phyloP scores from a whole-genome alignment of 2,329 filamentous ascomycete genomes.

The Ascochyta koolunga region DNA sequence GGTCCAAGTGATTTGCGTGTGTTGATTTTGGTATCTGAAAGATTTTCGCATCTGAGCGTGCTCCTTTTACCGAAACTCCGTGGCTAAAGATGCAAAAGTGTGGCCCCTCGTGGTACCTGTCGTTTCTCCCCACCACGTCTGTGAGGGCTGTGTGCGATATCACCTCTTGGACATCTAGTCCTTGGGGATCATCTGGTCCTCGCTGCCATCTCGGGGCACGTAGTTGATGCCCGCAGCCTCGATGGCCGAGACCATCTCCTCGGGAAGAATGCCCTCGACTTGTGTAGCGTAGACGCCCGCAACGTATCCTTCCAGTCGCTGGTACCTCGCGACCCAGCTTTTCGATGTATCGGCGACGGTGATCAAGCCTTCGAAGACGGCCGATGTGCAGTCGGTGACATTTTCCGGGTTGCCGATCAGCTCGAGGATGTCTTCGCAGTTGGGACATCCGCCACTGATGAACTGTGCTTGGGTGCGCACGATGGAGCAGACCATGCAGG shows the following conservation, averaged over 20 bases:
- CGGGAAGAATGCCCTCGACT: slow-evolving; percentile 77
- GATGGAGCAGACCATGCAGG: slow-evolving; percentile 98
- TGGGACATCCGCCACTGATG: slow-evolving; percentile 85
- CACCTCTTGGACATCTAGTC: slow-evolving; percentile 19
- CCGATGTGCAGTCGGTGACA: slow-evolving; percentile 91
- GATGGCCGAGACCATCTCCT: slow-evolving; percentile 61
- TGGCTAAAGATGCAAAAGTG: slow-evolving; percentile 31
- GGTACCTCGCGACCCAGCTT: slow-evolving; percentile 97
- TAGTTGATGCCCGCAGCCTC: slow-evolving; percentile 67
- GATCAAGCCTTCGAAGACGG: slow-evolving; percentile 93
- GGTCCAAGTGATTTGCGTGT: not conserved
- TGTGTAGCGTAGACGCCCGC: slow-evolving; percentile 92
- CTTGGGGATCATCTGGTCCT: slow-evolving; percentile 45
- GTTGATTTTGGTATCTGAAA: slow-evolving; percentile 7
- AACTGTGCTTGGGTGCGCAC: slow-evolving; percentile 86
- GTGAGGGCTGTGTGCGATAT: not conserved
- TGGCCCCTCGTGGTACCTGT: not conserved
- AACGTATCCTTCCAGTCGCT: slow-evolving; percentile 87
- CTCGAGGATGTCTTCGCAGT: slow-evolving; percentile 92
- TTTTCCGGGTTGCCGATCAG: slow-evolving; percentile 78
- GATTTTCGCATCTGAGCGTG: slow-evolving; percentile 6
- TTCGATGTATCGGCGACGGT: slow-evolving; percentile 78
- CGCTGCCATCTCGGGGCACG: slow-evolving; percentile 55
- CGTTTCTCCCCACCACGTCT: not conserved
- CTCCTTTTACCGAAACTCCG: slow-evolving; percentile 29